Base-by-base conservation (phyloP, 345 rosid genomes). In the Camelina laxa region DNA sequence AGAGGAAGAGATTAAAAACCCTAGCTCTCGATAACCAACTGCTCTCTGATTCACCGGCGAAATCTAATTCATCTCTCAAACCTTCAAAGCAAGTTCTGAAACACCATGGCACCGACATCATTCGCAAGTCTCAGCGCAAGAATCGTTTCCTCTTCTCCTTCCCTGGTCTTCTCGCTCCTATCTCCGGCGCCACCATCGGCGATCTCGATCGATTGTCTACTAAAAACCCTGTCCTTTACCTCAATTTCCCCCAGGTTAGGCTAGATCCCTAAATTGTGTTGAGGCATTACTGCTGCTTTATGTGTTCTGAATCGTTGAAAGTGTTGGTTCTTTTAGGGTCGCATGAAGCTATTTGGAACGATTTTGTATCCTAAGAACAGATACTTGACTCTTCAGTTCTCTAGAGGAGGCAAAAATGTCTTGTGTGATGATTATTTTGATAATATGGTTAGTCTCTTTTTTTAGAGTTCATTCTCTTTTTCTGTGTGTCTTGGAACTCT, bases 311-410 rank as follows among this genome's bases (percentile, higher is more conserved):
- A 48, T 55, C 12, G 2, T 45, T 65, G 1, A 57, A n/a, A 24
- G 4, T 47, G 30, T 7, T 61, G 42, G 7, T 30, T 77, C 66
- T 38, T 38, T 31, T 50, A 62, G 98, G 98, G 97, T 69, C 91
- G 80, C n/a, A 85, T 94, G 95, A 94, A 94, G 79, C 73, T 94
- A 48, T 89, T 94, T 69, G 98, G 97, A 48, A 94, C 96, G 15
- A 76, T 76, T 62, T 24, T 76, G 70, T 69, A 76, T 76, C 80
- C 80, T 0, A 76, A 76, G 80, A 76, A 69, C 51, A 76, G 20
- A 47, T 69, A 69, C 17, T 55, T 76, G 44, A 76, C 41, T 19
- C 41, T 75, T 78, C 93, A 91, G 14, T 91, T 91, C 85, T 89
- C 98, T 44, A 83, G 87, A 75, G 79, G 74, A 68, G 95, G 98